A percentile compares a stretch with the other conserved stretches of the same genome.
phyloP scores from a whole-genome alignment of 2,329 filamentous ascomycete genomes.

The Nothopassalora personata region DNA sequence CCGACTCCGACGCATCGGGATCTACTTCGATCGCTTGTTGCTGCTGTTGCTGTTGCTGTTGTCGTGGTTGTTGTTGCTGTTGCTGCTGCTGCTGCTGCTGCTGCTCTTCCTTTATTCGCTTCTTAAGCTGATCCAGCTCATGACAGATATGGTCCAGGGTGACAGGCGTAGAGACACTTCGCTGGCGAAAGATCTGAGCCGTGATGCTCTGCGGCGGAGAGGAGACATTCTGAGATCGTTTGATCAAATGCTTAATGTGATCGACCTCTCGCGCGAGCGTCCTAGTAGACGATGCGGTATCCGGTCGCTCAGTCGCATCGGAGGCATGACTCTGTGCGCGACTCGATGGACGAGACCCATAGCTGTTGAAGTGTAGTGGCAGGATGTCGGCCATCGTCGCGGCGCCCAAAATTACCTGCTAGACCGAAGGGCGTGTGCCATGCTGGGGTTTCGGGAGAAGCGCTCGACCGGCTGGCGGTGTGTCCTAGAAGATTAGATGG shows the following conservation, averaged over 20 bases:
- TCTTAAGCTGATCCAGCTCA: slow-evolving; percentile 29
- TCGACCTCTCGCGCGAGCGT: slow-evolving; percentile 24
- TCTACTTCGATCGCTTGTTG: slow-evolving; percentile 8
- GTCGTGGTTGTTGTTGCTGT: background rate
- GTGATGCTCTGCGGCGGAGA: slow-evolving; percentile 21
- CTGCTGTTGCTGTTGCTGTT: background rate
- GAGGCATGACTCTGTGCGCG: slow-evolving; percentile 10
- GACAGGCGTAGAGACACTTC: slow-evolving; percentile 12
- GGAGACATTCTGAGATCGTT: slow-evolving; percentile 17
- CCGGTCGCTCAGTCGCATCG: slow-evolving; percentile 12
- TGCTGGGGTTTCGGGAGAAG: background rate
- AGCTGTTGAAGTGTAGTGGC: background rate
- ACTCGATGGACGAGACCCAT: slow-evolving; percentile 9
- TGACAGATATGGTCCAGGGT: slow-evolving; percentile 22
- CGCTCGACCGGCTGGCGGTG: background rate
- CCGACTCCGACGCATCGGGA: slow-evolving; percentile 19
- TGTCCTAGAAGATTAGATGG: background rate
- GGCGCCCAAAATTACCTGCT: background rate
- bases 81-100: slow-evolving; percentile 5
- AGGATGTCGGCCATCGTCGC: slow-evolving; percentile 1
- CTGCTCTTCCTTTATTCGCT: slow-evolving; percentile 26
- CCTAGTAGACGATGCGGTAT: slow-evolving; percentile 4
- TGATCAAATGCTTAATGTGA: slow-evolving; percentile 26
- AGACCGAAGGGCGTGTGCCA: background rate
- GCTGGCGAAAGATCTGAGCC: slow-evolving; percentile 25